Evolutionary conservation across 2,329 filamentous ascomycete genomes (phyloP).

Genomic region (Annulohypoxylon truncatum): DNA sequence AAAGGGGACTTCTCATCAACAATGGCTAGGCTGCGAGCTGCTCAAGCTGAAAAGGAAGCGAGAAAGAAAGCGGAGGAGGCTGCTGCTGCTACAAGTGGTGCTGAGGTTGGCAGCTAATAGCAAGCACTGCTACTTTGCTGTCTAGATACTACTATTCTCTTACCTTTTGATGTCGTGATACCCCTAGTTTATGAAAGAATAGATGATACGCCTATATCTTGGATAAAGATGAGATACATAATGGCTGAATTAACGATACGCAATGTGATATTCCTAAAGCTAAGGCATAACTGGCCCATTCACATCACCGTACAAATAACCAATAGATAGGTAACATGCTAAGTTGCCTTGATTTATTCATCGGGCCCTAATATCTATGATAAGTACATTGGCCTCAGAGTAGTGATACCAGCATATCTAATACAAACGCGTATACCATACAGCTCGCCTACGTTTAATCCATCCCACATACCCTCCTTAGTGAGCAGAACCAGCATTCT

Average conservation of each 20-base stretch:
- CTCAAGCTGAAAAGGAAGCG: slow-evolving; percentile 68
- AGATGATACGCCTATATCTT: not conserved
- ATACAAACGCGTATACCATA: not conserved
- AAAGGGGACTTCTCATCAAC: slow-evolving; percentile 53
- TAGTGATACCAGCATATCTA: not conserved
- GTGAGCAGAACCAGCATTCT: not conserved
- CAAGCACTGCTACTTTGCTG: not conserved
- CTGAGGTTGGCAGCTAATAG: slow-evolving; percentile 4
- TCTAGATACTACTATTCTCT: not conserved
- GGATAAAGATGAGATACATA: not conserved
- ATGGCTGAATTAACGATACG: not conserved
- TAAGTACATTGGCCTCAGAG: not conserved
- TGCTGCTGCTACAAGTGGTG: slow-evolving; percentile 22
- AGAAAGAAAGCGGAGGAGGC: slow-evolving; percentile 58
- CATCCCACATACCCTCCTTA: not conserved
- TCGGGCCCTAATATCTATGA: not conserved
- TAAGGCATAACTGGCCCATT: not conserved
- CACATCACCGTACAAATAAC: not conserved
- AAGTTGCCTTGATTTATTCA: not conserved
- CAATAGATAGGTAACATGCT: not conserved
- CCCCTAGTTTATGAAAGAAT: slow-evolving; percentile 24
- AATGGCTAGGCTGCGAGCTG: slow-evolving; percentile 67
- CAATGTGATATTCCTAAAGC: not conserved
- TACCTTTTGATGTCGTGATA: slow-evolving; percentile 44
- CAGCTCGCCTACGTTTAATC: not conserved